Evolutionary conservation across 2,329 filamentous ascomycete genomes (phyloP).

Genomic region (Ophiostoma sp.): DNA sequence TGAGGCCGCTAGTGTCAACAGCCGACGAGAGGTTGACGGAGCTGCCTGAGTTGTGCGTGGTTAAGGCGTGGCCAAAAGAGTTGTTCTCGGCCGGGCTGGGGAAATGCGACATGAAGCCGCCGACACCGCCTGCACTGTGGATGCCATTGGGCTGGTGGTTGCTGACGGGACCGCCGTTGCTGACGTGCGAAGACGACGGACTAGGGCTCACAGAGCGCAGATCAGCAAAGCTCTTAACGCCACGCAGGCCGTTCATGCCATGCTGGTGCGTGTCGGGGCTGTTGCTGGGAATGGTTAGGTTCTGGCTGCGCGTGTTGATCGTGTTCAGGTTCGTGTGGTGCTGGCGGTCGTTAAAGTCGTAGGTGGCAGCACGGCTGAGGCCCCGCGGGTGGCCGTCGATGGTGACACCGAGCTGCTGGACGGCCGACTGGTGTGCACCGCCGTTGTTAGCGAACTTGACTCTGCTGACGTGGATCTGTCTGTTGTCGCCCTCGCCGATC

Average conservation of each 20-base stretch:
- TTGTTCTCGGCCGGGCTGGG: constrained; percentile 28
- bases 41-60: constrained; percentile 29
- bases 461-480: constrained; percentile 87
- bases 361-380: constrained; percentile 90
- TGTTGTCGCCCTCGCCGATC: constrained; percentile 77
- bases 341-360: constrained; percentile 77
- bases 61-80: constrained; percentile 35
- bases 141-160: constrained; percentile 28
- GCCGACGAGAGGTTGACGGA: not conserved
- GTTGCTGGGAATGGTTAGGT: constrained; percentile 82
- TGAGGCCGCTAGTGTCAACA: constrained; percentile 33
- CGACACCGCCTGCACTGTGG: constrained; percentile 29
- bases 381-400: constrained; percentile 75
- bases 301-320: constrained; percentile 73
- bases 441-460: constrained; percentile 39
- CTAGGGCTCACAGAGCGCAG: constrained; percentile 92
- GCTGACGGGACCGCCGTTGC: constrained; percentile 37
- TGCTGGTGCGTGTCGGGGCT: constrained; percentile 57
- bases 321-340: constrained; percentile 42
- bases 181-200: constrained; percentile 63
- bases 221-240: constrained; percentile 95
- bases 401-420: constrained; percentile 58
- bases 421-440: constrained; percentile 25
- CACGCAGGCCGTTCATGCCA: constrained; percentile 74
- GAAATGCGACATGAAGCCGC: constrained; percentile 44